Conservation (phyloP, 2,329 filamentous ascomycete genomes). For the Verticillium klebahnii region DNA sequence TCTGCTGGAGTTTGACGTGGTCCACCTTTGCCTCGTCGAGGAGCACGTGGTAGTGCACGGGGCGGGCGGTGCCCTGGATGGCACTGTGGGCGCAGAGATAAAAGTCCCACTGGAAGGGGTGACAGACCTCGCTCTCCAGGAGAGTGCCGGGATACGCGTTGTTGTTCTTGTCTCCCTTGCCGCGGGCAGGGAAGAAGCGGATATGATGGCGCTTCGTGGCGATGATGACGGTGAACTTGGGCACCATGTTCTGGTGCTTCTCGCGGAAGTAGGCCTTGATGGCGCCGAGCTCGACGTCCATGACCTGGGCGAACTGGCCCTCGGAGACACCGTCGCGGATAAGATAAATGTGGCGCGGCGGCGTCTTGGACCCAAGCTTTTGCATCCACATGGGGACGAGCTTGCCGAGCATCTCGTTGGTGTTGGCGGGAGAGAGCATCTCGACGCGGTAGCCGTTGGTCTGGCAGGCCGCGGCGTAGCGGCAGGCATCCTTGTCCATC, state of each 20-base stretch:
- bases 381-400: slow-evolving; percentile 61
- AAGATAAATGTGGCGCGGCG: slow-evolving; percentile 77
- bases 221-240: slow-evolving; percentile 80
- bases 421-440: slow-evolving; percentile 66
- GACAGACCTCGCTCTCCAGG: slow-evolving; percentile 84
- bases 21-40: slow-evolving; percentile 70
- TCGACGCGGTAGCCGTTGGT: slow-evolving; percentile 81
- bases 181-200: slow-evolving; percentile 74
- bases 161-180: slow-evolving; percentile 64
- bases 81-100: slow-evolving; percentile 62
- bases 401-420: slow-evolving; percentile 59
- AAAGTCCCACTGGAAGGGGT: slow-evolving; percentile 88
- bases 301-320: slow-evolving; percentile 75
- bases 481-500: slow-evolving; percentile 63
- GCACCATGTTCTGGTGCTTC: slow-evolving; percentile 26
- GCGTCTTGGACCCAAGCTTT: slow-evolving; percentile 32
- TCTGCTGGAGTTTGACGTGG: slow-evolving; percentile 69
- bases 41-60: slow-evolving; percentile 88
- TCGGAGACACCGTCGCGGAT: slow-evolving; percentile 91
- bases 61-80: slow-evolving; percentile 90
- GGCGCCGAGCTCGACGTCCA: slow-evolving; percentile 70
- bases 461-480: slow-evolving; percentile 74
- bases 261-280: slow-evolving; percentile 59
- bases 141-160: slow-evolving; percentile 85
- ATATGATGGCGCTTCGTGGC: slow-evolving; percentile 94